phyloP scores from a whole-genome alignment of 192 early-diverging fungal species.

The Oehlia diaphana region DNA sequence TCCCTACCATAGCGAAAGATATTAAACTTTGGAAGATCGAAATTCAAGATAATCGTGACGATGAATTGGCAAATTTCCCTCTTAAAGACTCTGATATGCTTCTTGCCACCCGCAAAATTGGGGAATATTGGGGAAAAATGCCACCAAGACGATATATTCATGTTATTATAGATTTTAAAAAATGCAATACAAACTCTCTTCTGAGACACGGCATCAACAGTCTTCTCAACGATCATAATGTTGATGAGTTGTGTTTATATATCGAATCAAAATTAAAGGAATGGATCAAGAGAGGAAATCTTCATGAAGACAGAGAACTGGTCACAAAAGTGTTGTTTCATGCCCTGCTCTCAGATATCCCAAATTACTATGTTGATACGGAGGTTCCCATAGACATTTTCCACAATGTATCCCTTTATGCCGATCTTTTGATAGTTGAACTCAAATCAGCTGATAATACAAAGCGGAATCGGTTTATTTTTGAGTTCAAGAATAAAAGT shows the following conservation, averaged over 20 bases:
- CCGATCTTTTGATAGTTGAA: not conserved
- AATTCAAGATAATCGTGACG: too few species aligned
- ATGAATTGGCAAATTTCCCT: too few species aligned
- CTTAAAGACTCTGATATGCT: too few species aligned
- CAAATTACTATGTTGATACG: not conserved
- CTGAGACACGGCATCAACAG: not conserved
- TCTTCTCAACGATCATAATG: not conserved
- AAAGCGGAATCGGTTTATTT: not conserved
- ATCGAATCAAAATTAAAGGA: not conserved
- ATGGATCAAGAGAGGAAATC: not conserved
- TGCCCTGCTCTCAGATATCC: not conserved
- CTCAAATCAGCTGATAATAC: not conserved
- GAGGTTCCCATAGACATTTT: not conserved
- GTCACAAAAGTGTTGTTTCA: not conserved
- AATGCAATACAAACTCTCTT: too few species aligned
- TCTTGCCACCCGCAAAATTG: too few species aligned
- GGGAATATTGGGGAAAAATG: too few species aligned
- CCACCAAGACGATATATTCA: too few species aligned
- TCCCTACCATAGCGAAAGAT: too few species aligned
- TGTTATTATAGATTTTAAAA: too few species aligned
- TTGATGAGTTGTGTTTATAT: not conserved
- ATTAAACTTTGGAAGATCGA: too few species aligned
- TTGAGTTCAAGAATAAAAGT: not conserved
- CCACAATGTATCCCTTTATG: not conserved
- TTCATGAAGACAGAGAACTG: not conserved